Conservation (phyloP, 1,284 basidiomycete species). For the Ceratobasidium sp. region DNA sequence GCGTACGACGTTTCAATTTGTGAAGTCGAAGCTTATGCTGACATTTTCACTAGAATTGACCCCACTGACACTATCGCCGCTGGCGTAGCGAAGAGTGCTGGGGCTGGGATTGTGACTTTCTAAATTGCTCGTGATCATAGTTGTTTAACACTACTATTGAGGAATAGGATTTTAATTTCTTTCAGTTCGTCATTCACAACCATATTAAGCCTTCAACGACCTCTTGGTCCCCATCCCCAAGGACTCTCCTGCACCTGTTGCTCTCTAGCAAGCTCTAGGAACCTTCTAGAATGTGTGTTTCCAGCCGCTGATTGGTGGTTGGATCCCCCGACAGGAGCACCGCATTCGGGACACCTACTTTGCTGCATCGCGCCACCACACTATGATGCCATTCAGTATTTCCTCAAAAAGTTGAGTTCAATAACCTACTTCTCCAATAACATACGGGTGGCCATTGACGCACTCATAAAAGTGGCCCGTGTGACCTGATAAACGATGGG, state of each 20-base stretch:
- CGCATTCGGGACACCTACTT: slow-evolving; percentile 61
- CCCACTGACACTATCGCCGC: slow-evolving; percentile 2
- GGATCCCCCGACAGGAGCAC: slow-evolving; percentile 57
- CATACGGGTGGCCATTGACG: slow-evolving; percentile 59
- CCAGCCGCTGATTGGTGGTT: slow-evolving; percentile 51
- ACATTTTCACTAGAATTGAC: background rate
- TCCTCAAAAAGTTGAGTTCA: background rate
- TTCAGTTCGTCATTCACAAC: background rate
- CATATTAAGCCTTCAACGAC: background rate
- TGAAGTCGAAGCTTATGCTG: too few species aligned
- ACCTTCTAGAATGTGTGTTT: slow-evolving; percentile 57
- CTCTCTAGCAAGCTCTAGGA: slow-evolving; percentile 46
- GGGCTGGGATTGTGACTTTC: slow-evolving; percentile 24
- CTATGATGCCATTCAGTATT: slow-evolving; percentile 48
- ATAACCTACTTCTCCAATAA: slow-evolving; percentile 56
- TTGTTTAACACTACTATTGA: background rate
- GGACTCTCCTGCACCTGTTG: background rate
- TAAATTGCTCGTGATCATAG: background rate
- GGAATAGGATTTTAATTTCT: background rate
- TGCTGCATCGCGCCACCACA: slow-evolving; percentile 62
- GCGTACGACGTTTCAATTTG: background rate
- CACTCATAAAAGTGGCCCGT: slow-evolving; percentile 61
- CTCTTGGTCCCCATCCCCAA: slow-evolving; percentile 17
- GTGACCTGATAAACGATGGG: slow-evolving; percentile 1
- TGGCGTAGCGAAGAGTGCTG: slow-evolving; percentile 9